Percentiles rank a stretch among this genome's conserved stretches.
phyloP scores from a whole-genome alignment of 352 stramenopile genomes.

The Phytophthora niederhauseri region DNA sequence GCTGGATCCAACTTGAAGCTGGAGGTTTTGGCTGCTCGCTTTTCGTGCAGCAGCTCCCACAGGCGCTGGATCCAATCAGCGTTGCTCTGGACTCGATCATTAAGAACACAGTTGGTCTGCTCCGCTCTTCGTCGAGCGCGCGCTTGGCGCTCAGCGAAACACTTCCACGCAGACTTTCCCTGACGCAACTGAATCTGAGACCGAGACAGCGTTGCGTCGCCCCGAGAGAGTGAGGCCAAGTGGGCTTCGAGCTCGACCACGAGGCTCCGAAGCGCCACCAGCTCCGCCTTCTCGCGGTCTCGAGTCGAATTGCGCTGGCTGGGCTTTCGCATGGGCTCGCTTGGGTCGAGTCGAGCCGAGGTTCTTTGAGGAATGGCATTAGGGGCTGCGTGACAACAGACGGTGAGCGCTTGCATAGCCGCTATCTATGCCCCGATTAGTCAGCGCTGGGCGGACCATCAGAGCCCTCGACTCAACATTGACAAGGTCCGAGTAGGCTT shows the following conservation, averaged over 20 bases:
- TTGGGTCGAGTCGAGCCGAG: not conserved
- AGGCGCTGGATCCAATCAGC: constrained; percentile 40
- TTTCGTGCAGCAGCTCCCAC: constrained; percentile 31
- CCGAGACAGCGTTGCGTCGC: not conserved
- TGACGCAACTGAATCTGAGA: not conserved
- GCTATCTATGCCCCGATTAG: constrained; percentile 1
- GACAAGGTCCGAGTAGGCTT: no score
- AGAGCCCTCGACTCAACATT: constrained; percentile 7
- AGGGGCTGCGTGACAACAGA: constrained; percentile 1
- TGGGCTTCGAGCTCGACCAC: constrained; percentile 20
- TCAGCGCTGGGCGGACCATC: not conserved
- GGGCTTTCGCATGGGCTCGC: constrained; percentile 1
- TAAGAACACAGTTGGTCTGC: constrained; percentile 14
- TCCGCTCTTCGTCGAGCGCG: constrained; percentile 10
- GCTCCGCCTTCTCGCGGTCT: constrained; percentile 35
- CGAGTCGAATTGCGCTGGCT: constrained; percentile 31
- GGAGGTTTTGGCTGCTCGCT: not conserved
- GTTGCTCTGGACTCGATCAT: constrained; percentile 25
- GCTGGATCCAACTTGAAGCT: constrained; percentile 32
- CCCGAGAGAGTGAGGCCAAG: not conserved
- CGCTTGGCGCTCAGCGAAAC: constrained; percentile 25
- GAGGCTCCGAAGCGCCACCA: constrained; percentile 18
- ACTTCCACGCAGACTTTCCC: constrained; percentile 17
- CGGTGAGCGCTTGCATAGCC: not conserved
- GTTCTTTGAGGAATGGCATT: constrained; percentile 6